Percentiles rank a stretch among this genome's conserved stretches.
These are phyloP conservation scores for Ceratobasidium papillatum DNA, from an alignment of 1,284 basidiomycete species.

Conservation along the genomic window DNA sequence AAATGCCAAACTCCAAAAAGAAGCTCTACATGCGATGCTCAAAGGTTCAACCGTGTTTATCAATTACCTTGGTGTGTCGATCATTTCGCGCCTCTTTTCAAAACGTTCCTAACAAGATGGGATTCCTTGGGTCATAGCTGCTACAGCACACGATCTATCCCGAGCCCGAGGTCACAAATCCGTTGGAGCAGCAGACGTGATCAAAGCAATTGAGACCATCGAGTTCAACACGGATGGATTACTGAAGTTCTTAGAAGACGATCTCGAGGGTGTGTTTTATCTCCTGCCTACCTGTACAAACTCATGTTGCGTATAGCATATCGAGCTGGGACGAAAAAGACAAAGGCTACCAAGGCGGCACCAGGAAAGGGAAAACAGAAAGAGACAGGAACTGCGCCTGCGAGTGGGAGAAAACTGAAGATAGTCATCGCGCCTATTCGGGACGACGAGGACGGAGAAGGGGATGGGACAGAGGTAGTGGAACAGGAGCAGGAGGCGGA, in stretches of 20 bases:
- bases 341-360: conserved; percentile 19
- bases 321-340: conserved; percentile 38
- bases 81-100: conserved; percentile 32
- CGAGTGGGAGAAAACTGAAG: conserved; percentile 27
- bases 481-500: conserved; percentile 1
- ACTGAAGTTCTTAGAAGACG: conserved; percentile 70
- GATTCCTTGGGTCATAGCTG: background rate
- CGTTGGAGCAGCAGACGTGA: conserved; percentile 86
- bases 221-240: conserved; percentile 75
- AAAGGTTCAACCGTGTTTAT: conserved; percentile 92
- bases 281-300: background rate
- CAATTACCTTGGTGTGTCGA: conserved; percentile 79
- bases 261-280: conserved; percentile 69
- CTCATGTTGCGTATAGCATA: conserved; percentile 20
- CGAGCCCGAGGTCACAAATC: conserved; percentile 84
- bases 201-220: conserved; percentile 82
- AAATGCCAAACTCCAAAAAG: conserved; percentile 85
- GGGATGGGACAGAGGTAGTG: background rate
- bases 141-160: conserved; percentile 87
- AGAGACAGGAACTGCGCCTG: background rate
- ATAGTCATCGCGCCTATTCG: conserved; percentile 35
- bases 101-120: background rate
- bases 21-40: conserved; percentile 80
- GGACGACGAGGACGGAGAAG: conserved; percentile 16
- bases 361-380: background rate